phyloP scores from a whole-genome alignment of 305 asterid genomes.

The Stenogyne calaminthoides region DNA sequence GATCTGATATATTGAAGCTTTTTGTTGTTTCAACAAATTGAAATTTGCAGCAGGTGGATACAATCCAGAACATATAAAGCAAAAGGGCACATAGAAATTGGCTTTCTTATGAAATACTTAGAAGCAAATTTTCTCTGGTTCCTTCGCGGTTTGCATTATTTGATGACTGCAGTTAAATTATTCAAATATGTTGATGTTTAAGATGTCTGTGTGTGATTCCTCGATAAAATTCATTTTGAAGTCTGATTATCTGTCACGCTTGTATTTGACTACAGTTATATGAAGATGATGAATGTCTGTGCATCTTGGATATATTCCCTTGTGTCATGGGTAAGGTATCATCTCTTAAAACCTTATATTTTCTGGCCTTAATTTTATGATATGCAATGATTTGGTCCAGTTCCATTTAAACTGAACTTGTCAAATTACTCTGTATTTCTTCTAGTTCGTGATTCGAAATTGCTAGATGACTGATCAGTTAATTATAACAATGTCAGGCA shows the following conservation, averaged over 20 bases:
- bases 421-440: background rate
- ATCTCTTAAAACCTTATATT: conserved; percentile 32
- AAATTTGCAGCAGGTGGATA: conserved; percentile 1
- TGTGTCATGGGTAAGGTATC: conserved; percentile 98
- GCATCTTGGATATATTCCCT: conserved; percentile 86
- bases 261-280: conserved; percentile 63
- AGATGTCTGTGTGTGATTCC: background rate
- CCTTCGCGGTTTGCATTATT: background rate
- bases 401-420: background rate
- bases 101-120: background rate
- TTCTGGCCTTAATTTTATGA: background rate
- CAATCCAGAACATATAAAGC: background rate
- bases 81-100: background rate
- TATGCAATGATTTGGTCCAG: background rate
- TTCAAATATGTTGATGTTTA: background rate
- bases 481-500: background rate
- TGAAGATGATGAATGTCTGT: conserved; percentile 83
- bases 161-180: too few relatives aligned
- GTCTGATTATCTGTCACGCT: conserved; percentile 32
- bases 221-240: background rate
- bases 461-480: background rate
- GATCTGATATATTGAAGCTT: background rate
- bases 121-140: background rate
- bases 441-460: background rate
- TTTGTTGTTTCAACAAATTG: background rate